Percentiles rank a stretch among this genome's conserved stretches.
phyloP scores from a whole-genome alignment of 257 asterid species.

The Solanum medicagineum region DNA sequence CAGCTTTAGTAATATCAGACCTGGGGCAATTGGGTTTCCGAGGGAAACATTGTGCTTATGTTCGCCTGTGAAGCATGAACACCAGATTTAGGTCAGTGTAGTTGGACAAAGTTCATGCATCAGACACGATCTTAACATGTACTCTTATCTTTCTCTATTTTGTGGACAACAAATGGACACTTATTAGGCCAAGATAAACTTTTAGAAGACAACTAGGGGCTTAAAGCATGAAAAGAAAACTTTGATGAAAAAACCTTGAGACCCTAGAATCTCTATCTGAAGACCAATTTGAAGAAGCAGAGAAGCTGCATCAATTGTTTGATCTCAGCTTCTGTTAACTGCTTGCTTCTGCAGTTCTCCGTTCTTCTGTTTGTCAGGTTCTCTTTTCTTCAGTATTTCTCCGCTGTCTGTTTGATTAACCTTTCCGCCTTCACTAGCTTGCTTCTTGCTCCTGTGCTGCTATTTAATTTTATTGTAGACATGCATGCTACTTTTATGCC shows the following conservation, averaged over 20 bases:
- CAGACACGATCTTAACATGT: neutral
- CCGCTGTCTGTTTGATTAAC: neutral
- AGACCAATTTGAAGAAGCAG: neutral
- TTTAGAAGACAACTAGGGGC: neutral
- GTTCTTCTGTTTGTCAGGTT: neutral
- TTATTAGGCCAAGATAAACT: neutral
- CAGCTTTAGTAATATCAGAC: neutral
- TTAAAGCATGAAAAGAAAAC: neutral
- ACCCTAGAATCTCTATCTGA: neutral
- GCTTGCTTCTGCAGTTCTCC: neutral
- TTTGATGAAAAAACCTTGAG: neutral
- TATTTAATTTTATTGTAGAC: neutral
- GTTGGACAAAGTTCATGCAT: neutral
- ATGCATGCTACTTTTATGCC: neutral
- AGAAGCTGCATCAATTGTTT: neutral
- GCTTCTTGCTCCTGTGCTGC: neutral
- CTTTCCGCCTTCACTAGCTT: neutral
- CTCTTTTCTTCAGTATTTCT: neutral
- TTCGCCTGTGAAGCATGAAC: neutral
- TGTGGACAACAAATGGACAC: neutral
- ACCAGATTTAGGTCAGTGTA: neutral
- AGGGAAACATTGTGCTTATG: neutral
- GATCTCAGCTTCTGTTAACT: neutral
- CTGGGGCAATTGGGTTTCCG: neutral
- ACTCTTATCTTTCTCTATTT: neutral